Evolutionary conservation across 163 green algal species (phyloP), one percentile per base, ranked within the genome.

Genomic region (Trebouxia gelatinosa): DNA sequence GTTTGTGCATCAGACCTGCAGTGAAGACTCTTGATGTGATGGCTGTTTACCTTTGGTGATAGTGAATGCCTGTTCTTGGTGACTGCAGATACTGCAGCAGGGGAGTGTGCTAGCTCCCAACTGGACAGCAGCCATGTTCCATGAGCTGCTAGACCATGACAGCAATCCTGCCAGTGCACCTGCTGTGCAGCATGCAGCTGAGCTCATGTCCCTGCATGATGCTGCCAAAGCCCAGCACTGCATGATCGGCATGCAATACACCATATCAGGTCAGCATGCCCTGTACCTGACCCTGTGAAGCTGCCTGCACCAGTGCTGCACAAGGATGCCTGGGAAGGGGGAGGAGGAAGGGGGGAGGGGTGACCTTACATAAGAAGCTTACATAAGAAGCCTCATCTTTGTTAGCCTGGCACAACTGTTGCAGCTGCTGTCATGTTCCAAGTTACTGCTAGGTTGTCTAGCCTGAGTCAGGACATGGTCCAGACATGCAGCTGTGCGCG

Each of bases 71-170:
- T n/a, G n/a, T n/a, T n/a, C n/a, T n/a, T n/a, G 28, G 1, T 39
- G 1, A 16, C 21, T 74, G 38, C 77, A 84, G 37, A 38, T 89
- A 9, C 31, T 88, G n/a, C 16, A 35, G 5, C 29, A 58, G 13
- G 77, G 81, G 0, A 81, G 78, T 6, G 75, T 32, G 3, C 26
- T 38, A 2, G 85, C 85, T 0, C 85, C 85, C 0, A 61, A 70
- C 5, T 71, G 51, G 34, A 82, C 80, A 31, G 84, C 89, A 34
- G 86, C 86, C 29, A 26, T 78, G 37, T 70, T 90, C 71, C 67
- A 71, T 6, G 82, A 87, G 67, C 74, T 81, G 40, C 57, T 87
- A 70, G 54, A 66, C 13, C 68, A 51, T 0, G 75, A 83, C 35
- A 23, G 26, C 11, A 31, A 35, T 5, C 70, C 71, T 0, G 35